Base-by-base conservation (phyloP, 2,329 filamentous ascomycete genomes). In the Celoporthe dispersa region DNA sequence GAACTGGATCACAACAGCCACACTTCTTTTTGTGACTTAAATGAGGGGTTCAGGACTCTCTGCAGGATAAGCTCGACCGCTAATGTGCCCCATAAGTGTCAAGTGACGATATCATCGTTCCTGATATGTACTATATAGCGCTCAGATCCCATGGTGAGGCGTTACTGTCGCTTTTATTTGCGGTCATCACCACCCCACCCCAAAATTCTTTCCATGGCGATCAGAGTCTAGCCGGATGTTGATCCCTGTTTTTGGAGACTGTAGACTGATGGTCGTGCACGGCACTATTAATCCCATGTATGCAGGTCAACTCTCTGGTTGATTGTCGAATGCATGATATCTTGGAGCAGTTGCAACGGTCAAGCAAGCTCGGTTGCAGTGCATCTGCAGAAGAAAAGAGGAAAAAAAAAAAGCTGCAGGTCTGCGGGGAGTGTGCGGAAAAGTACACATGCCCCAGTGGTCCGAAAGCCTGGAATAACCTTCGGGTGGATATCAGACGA, bases 281-380 rank as follows among this genome's bases (percentile, higher is more conserved):
- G 25, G 53, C 53, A 14, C 53, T 28, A 31, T 16, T 48, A n/a
- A 6, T n/a, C 8, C 44, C 9, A 8, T 48, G 19, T 7, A 55
- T 55, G 53, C 53, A 31, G 25, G 25, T 55, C 25, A 55, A 55
- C 16, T n/a, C 8, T 12, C 19, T n/a, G 44, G 19, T 62, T 16
- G 39, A 12, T 19, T 25, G 33, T 62, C 25, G 31, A 55, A 25
- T 16, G 28, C 25, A 31, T 14, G 4, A 7, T 33, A 16, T 16
- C 25, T 7, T 7, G 44, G 6, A 14, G 51, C 51, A 16, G 14
- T 55, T 55, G 25, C 33, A 39, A 62, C 22, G 35, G 35, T 62
- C 33, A 62, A 62, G 60, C 60, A 28, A 41, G 60, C 35, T 44
- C 2, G n/a, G 37, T 63, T 44, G 19, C 60, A 63, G 12, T 44